Evolutionary conservation across 495 filamentous ascomycete genomes (phyloP).

Genomic region (Lophiostoma macrostomum): DNA sequence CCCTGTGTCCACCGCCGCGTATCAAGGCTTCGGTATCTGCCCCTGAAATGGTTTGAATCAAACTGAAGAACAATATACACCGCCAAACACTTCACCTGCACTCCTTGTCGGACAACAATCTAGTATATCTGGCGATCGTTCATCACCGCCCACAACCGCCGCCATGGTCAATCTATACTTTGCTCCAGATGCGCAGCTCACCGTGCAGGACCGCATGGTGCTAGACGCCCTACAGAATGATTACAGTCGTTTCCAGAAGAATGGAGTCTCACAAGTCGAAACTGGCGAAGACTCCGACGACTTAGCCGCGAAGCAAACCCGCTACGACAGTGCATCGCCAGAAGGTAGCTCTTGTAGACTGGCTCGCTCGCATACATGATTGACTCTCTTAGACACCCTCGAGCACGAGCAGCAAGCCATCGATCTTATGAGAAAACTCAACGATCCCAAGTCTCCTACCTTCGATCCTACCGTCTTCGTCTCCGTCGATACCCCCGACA

Average conservation of each 20-base stretch:
- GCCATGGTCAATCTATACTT: conserved; percentile 25
- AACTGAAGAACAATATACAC: no score
- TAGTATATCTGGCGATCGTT: neutral
- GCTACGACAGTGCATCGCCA: conserved; percentile 4
- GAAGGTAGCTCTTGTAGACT: conserved; percentile 15
- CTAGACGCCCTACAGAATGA: conserved; percentile 16
- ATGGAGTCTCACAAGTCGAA: neutral
- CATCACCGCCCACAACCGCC: neutral
- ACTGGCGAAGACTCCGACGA: neutral
- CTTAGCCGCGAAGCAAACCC: conserved; percentile 1
- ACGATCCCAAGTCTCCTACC: conserved; percentile 46
- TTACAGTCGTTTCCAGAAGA: conserved; percentile 10
- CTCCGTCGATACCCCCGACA: conserved; percentile 44
- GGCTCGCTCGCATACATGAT: neutral
- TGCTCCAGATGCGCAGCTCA: conserved; percentile 19
- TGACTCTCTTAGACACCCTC: neutral
- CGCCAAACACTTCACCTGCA: no score
- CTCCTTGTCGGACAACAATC: neutral
- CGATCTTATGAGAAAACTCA: conserved; percentile 47
- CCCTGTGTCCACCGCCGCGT: no score
- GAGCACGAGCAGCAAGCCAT: conserved; percentile 9
- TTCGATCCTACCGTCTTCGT: conserved; percentile 57
- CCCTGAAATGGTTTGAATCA: no score
- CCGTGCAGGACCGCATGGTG: conserved; percentile 17
- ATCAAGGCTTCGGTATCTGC: no score